Base-by-base conservation (phyloP, 192 early-diverging fungal genomes). In the Podila epicladia region DNA sequence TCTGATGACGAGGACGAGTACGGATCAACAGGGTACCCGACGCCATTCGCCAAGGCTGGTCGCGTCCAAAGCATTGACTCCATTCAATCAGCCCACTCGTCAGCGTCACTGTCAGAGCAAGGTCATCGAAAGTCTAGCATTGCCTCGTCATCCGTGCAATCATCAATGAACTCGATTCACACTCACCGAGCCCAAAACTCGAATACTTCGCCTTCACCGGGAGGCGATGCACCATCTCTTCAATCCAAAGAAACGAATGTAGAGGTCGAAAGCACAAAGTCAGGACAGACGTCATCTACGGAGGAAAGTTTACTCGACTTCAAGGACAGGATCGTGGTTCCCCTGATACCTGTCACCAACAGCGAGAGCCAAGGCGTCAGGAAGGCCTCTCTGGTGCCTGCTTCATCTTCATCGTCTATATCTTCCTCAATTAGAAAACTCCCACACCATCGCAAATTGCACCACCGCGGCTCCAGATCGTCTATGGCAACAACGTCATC, bases 1-100 rank as follows among this genome's bases (percentile, higher is more conserved):
- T 72, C 75, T 26, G 75, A 79, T 32, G 69, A 72, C 20, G 75
- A 79, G 12, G 75, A 63, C 2, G 70, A 71, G 17, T 62, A 60
- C n/a, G 32, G 51, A 59, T 38, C 38, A 33, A n/a, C 26, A 37
- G 33, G 5, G 53, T 64, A 65, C 24, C 29, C 11, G 12, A 12
- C 41, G 19, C 20, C 55, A 4, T 24, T 65, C 24, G 31, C 20
- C 38, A 33, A 55, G 20, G 29, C 13, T 13, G 62, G 49, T 20
- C 70, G 75, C 1, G 57, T 68, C 2, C 50, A 72, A 8, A 79
- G 69, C 26, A 72, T 72, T 24, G 55, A 67, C 5, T 72, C 75
- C 1, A 58, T 35, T 9, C 5, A 26, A 9, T 77, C 75, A 15
- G 64, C 12, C 1, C 69, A n/a, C 2, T 61, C 62, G 5, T 55